These are phyloP conservation scores for Cymodocea nodosa DNA, from an alignment of 116 monocot species.

Conservation along the genomic window DNA sequence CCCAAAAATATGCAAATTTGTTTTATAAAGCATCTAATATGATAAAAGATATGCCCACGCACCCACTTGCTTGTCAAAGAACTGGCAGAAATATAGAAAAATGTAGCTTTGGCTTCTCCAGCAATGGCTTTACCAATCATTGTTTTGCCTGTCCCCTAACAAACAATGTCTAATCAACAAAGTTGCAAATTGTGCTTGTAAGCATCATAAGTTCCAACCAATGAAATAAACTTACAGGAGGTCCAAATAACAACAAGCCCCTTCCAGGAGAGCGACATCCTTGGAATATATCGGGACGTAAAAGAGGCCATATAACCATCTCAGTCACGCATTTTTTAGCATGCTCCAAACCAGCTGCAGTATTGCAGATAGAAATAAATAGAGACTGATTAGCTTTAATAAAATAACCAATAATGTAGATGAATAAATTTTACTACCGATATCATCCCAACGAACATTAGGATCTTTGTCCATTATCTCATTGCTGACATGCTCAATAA, in stretches of 20 bases:
- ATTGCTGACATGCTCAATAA: slow-evolving; percentile 97
- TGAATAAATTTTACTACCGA: slow-evolving; percentile 35
- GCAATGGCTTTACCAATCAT: slow-evolving; percentile 99
- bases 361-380: neutral
- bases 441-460: slow-evolving; percentile 93
- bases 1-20: neutral
- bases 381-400: neutral
- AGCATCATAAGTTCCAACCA: neutral
- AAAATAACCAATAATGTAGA: neutral
- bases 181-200: neutral
- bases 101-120: slow-evolving; percentile 96
- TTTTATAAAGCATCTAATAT: neutral
- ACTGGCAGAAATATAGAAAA: slow-evolving; percentile 98
- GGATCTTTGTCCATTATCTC: slow-evolving; percentile 98
- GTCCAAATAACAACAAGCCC: slow-evolving; percentile 89
- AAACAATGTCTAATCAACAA: neutral
- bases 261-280: slow-evolving; percentile 92
- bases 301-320: slow-evolving; percentile 97
- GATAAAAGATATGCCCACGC: slow-evolving; percentile 2
- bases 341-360: slow-evolving; percentile 93
- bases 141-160: slow-evolving; percentile 93
- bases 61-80: slow-evolving; percentile 98
- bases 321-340: slow-evolving; percentile 98
- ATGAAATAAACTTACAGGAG: slow-evolving; percentile 50
- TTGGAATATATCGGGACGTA: slow-evolving; percentile 90